Percentiles rank a stretch among this genome's conserved stretches.
These are phyloP conservation scores for Colletotrichum sp. DNA, from an alignment of 2,329 filamentous ascomycete species.

Conservation along the genomic window DNA sequence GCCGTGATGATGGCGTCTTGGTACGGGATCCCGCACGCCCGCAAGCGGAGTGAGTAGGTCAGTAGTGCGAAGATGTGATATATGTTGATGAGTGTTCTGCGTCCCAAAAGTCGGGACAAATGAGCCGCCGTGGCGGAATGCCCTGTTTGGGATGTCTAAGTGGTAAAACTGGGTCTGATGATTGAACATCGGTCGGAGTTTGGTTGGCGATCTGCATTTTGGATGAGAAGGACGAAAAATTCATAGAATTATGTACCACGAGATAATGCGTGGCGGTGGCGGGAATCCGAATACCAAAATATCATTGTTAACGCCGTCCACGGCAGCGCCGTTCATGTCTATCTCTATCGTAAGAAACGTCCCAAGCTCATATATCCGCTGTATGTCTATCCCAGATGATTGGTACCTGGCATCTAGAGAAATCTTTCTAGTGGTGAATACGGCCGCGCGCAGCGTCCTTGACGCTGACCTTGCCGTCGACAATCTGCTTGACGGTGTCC, in stretches of 20 bases:
- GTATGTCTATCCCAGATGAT: background rate
- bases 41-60: slow-evolving; percentile 63
- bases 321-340: slow-evolving; percentile 3
- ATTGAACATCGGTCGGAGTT: background rate
- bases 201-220: background rate
- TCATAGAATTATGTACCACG: background rate
- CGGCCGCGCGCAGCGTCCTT: slow-evolving; percentile 68
- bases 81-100: no score
- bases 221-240: background rate
- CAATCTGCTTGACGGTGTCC: slow-evolving; percentile 76
- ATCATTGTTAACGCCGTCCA: background rate
- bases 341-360: slow-evolving; percentile 3
- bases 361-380: background rate
- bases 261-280: background rate
- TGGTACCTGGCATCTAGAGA: background rate
- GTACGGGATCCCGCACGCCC: slow-evolving; percentile 60
- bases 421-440: slow-evolving; percentile 1
- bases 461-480: slow-evolving; percentile 72
- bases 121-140: background rate
- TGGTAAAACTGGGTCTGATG: background rate
- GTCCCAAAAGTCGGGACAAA: background rate
- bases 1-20: slow-evolving; percentile 69
- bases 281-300: background rate
- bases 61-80: background rate
- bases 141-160: background rate